A percentile compares a stretch with the other conserved stretches of the same genome.
These are phyloP conservation scores for Penicillium concentricum DNA, from an alignment of 2,329 filamentous ascomycete genomes.

Conservation along the genomic window DNA sequence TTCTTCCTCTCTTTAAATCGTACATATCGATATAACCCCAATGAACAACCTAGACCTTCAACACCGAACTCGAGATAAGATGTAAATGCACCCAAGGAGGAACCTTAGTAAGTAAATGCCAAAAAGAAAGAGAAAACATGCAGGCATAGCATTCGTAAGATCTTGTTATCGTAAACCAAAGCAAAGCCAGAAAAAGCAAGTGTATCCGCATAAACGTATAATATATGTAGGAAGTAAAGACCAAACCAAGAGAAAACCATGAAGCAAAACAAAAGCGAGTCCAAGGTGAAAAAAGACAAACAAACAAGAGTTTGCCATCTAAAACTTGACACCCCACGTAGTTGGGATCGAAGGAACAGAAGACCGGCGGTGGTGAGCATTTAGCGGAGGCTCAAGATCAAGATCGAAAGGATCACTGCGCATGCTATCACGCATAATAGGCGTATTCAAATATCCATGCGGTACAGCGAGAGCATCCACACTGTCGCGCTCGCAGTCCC, in stretches of 20 bases:
- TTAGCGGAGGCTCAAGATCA: constrained; percentile 26
- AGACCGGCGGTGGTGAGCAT: constrained; percentile 33
- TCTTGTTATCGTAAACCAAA: background rate
- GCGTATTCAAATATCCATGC: background rate
- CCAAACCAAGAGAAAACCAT: background rate
- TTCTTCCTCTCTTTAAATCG: background rate
- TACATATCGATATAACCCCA: background rate
- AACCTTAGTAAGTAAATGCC: background rate
- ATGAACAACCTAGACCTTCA: background rate
- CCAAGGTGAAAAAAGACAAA: background rate
- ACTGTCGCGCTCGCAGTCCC: constrained; percentile 13
- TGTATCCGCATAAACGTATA: background rate
- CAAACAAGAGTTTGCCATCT: background rate
- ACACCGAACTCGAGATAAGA: background rate
- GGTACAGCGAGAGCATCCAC: background rate
- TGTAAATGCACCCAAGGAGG: background rate
- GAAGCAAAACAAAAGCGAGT: background rate
- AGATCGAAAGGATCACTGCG: constrained; percentile 38
- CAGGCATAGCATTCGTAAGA: constrained; percentile 1
- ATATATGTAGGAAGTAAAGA: background rate
- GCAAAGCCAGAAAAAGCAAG: background rate
- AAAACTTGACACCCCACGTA: constrained; percentile 4
- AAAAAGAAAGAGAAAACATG: background rate
- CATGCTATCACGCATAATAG: constrained; percentile 22
- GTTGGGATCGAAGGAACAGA: constrained; percentile 2